Evolutionary conservation across 345 rosid genomes (phyloP), one percentile per base, ranked within the genome.

Genomic region (Citrus glauca): DNA sequence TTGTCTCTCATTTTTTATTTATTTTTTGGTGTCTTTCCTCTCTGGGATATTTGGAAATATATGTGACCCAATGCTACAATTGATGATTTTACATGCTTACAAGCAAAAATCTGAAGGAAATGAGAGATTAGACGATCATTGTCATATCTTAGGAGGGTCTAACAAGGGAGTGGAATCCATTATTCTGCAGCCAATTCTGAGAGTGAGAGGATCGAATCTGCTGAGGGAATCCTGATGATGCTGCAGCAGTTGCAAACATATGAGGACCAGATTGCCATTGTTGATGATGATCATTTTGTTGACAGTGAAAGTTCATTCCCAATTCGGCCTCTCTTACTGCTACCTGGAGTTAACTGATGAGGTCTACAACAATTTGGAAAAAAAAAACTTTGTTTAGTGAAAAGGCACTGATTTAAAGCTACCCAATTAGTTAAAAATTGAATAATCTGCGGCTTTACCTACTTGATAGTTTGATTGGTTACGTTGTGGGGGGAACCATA

Each of bases 161-260:
- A 78, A 80, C 82, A 64, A 87, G 74, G 73, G 88, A 77, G 72
- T 82, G 87, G 77, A 87, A 86, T 79, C 87, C 90, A 84, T 88
- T 89, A 73, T 82, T 86, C 82, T 90, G 93, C 85, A 86, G 86
- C 96, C 94, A 91, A 81, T 80, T 85, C 81, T 86, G 86, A 32
- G 20, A 16, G 22, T 53, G 57, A 16, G 88, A 75, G 81, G 89
- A 75, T 82, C 85, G 83, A 69, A 66, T 86, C 83, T 87, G 95
- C 72, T 85, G 88, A 50, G 92, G 91, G 99, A 92, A 95, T 95
- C 99, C 98, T 93, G 99, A 95, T 93, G 99, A 95, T 95, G 97
- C 98, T 90, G 99, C 99, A 90, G 97, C 98, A 91, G 82, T 88
- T 83, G 95, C 85, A 87, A 84, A 86, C 80, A 84, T 69, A 48